phyloP scores from a whole-genome alignment of 768 basidiomycete species.

The Rhodotorula diobovata region DNA sequence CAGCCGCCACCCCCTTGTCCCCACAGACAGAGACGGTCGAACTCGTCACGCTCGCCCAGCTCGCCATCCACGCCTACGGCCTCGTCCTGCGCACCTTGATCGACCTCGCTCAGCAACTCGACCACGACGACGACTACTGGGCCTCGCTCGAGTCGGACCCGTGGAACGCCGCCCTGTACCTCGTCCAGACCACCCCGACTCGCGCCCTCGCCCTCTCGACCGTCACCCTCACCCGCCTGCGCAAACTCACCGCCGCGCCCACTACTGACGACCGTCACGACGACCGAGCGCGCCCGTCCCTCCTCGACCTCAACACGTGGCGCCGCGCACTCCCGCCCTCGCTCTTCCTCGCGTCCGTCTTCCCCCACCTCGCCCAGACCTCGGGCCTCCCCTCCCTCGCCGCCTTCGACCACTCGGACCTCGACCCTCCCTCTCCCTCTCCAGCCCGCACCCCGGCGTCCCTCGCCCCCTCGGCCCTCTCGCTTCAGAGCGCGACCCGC shows the following conservation, averaged over 20 bases:
- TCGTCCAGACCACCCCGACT: slow-evolving; percentile 65
- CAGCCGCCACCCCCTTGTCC: neutral
- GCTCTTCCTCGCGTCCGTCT: slow-evolving; percentile 58
- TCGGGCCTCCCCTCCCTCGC: slow-evolving; percentile 36
- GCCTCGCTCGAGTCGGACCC: slow-evolving; percentile 62
- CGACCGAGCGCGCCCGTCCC: slow-evolving; percentile 50
- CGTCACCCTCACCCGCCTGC: slow-evolving; percentile 38
- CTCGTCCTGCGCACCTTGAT: slow-evolving; percentile 50
- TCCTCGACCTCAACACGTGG: slow-evolving; percentile 52
- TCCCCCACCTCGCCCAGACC: slow-evolving; percentile 59
- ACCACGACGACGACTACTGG: slow-evolving; percentile 84
- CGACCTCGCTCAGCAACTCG: slow-evolving; percentile 63
- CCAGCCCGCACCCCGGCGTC: neutral
- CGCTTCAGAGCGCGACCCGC: slow-evolving; percentile 15
- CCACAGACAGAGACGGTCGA: slow-evolving; percentile 22
- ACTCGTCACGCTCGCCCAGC: slow-evolving; percentile 29
- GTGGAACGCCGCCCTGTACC: slow-evolving; percentile 58
- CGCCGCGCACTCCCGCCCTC: slow-evolving; percentile 51
- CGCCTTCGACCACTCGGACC: slow-evolving; percentile 3
- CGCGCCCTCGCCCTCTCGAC: slow-evolving; percentile 48
- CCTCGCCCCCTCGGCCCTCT: neutral
- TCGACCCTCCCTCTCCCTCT: no score
- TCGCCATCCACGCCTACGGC: slow-evolving; percentile 17
- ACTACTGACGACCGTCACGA: slow-evolving; percentile 47
- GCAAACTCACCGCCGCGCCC: slow-evolving; percentile 52